Evolutionary conservation across 148 eudicot genomes (phyloP).

Genomic region (Salicornia ramosissima): DNA sequence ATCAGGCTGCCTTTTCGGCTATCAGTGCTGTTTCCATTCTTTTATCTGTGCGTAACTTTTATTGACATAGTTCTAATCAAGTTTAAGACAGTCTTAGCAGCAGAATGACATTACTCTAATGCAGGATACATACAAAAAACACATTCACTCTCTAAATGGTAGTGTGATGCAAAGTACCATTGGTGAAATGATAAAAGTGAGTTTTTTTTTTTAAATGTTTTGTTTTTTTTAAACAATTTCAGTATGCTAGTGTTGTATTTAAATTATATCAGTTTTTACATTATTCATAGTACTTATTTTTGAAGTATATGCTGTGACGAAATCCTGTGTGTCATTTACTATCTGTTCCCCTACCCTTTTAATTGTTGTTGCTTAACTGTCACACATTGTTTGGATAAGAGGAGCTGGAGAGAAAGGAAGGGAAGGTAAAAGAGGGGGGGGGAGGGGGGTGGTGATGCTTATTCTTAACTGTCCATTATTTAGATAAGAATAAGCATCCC

Average conservation of each 20-base stretch:
- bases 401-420: too few species aligned
- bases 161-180: conserved; percentile 40
- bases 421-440: too few species aligned
- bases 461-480: too few species aligned
- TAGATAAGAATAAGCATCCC: too few species aligned
- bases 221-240: neutral
- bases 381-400: too few species aligned
- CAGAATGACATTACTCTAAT: conserved; percentile 11
- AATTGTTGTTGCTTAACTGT: neutral
- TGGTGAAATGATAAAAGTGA: conserved; percentile 51
- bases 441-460: too few species aligned
- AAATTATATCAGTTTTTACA: neutral
- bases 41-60: conserved; percentile 54
- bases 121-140: conserved; percentile 59
- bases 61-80: neutral
- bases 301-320: neutral
- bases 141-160: conserved; percentile 39
- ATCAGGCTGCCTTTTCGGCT: conserved; percentile 71
- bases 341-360: neutral
- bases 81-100: neutral
- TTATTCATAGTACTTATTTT: neutral
- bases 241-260: neutral
- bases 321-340: neutral
- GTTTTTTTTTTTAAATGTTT: conserved; percentile 10
- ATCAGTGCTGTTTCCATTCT: conserved; percentile 61